Evolutionary conservation across 495 filamentous ascomycete genomes (phyloP).

Genomic region (Penicillium psychrofluorescens): DNA sequence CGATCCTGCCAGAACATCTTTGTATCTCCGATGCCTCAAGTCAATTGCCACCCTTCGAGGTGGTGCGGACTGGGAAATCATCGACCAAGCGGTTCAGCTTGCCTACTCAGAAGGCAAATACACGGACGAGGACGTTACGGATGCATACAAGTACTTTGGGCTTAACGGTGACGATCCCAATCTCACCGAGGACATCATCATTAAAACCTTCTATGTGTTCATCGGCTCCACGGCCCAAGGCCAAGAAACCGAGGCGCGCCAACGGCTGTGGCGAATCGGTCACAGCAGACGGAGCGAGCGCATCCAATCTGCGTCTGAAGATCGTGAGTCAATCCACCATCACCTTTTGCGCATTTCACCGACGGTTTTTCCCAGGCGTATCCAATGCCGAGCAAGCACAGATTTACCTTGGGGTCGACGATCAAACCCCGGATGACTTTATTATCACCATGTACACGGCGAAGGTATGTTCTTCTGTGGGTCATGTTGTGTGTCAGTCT

Average conservation of each 20-base stretch:
- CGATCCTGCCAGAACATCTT: slow-evolving; percentile 20
- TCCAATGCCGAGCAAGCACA: slow-evolving; percentile 55
- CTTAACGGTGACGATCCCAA: slow-evolving; percentile 26
- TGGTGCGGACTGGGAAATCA: slow-evolving; percentile 25
- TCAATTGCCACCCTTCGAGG: slow-evolving; percentile 25
- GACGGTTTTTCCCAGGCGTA: slow-evolving; percentile 30
- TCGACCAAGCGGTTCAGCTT: slow-evolving; percentile 28
- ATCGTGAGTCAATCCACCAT: slow-evolving; percentile 28
- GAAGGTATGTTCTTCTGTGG: slow-evolving; percentile 33
- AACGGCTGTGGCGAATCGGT: slow-evolving; percentile 50
- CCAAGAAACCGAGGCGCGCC: slow-evolving; percentile 43
- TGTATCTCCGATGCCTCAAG: slow-evolving; percentile 32
- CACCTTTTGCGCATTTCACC: background rate
- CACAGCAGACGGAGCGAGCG: slow-evolving; percentile 40
- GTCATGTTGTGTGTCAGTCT: too few species aligned
- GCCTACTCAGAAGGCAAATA: slow-evolving; percentile 37
- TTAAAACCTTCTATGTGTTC: slow-evolving; percentile 49
- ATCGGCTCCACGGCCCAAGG: slow-evolving; percentile 29
- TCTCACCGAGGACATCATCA: slow-evolving; percentile 48
- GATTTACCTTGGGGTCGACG: slow-evolving; percentile 47
- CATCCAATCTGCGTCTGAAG: slow-evolving; percentile 48
- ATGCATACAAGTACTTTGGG: slow-evolving; percentile 50
- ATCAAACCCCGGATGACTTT: slow-evolving; percentile 50
- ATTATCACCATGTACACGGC: slow-evolving; percentile 50
- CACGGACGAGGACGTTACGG: slow-evolving; percentile 43